These are phyloP conservation scores for Austroboletus niveus DNA, from an alignment of 1,284 basidiomycete species.

Conservation along the genomic window DNA sequence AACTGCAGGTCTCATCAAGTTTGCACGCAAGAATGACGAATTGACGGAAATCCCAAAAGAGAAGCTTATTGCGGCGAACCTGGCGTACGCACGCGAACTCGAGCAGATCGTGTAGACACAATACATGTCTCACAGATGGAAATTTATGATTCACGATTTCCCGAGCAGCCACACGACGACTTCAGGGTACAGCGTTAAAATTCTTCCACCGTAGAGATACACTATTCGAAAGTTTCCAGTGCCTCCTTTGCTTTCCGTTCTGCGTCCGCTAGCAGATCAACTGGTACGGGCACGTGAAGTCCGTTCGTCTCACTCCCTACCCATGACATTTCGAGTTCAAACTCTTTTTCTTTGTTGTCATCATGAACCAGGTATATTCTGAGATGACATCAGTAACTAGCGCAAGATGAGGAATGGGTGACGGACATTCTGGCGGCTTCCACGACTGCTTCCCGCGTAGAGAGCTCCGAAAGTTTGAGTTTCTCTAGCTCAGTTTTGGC, in stretches of 20 bases:
- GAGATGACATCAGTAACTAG: slow-evolving; percentile 13
- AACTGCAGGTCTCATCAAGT: slow-evolving; percentile 55
- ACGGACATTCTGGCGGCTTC: slow-evolving; percentile 95
- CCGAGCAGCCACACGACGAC: neutral
- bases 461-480: slow-evolving; percentile 78
- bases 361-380: slow-evolving; percentile 98
- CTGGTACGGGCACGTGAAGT: slow-evolving; percentile 81
- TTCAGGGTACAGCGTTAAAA: slow-evolving; percentile 17
- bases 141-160: neutral
- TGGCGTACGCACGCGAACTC: slow-evolving; percentile 80
- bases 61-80: slow-evolving; percentile 72
- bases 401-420: neutral
- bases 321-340: slow-evolving; percentile 99
- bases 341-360: slow-evolving; percentile 96
- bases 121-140: neutral
- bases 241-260: slow-evolving; percentile 88
- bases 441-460: slow-evolving; percentile 81
- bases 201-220: slow-evolving; percentile 9
- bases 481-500: slow-evolving; percentile 99
- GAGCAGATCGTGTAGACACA: slow-evolving; percentile 80
- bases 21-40: slow-evolving; percentile 72
- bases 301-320: slow-evolving; percentile 84
- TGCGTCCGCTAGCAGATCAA: slow-evolving; percentile 82
- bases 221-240: slow-evolving; percentile 83
- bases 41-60: slow-evolving; percentile 79